Evolutionary conservation across 2,329 filamentous ascomycete genomes (phyloP), one percentile per base, ranked within the genome.

Genomic region (Diaporthe caulivora): DNA sequence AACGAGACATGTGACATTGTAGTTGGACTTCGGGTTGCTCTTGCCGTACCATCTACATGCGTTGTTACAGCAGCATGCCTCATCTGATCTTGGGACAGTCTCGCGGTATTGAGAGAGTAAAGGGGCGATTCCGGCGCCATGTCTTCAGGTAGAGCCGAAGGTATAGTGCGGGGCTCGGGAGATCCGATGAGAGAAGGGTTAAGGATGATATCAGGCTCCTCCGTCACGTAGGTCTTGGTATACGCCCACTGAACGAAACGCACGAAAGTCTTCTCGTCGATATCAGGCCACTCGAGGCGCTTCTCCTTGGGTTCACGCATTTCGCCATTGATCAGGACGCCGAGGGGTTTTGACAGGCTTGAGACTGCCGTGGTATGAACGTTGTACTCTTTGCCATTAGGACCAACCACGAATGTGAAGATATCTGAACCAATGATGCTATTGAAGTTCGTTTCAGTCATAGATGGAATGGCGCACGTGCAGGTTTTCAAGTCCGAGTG

Each of bases 171-270:
- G 10, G 6, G 18, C 6, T 26, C 21, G 34, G 37, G 13, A 47
- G 34, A 15, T 26, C 3, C 18, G 9, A 40, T 51, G 15, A 68
- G 42, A 26, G 42, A 5, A 18, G 18, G 31, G 13, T 69, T 70
- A 2, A 64, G 40, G 6, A 75, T 3, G 1, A 72, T 75, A 1
- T 64, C 70, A 5, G 75, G 73, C 11, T 74, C 67, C 5, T 69
- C 70, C 9, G 75, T 40, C 3, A 34, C 42, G 40, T 77, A 77
- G 11, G 40, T 51, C 11, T 53, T 18, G 0, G 70, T 70, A 58
- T 77, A 77, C 17, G 75, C 75, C 75, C 74, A 77, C 34, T 74
- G 55, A 4, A 40, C 34, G 26, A 76, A 75, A 1, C 70, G 73
- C 15, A 75, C 57, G 26, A 77, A 76, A 0, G 72, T 74, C 7